These are phyloP conservation scores for Botryosphaeria dothidea DNA, from an alignment of 2,329 filamentous ascomycete species.

Conservation along the genomic window DNA sequence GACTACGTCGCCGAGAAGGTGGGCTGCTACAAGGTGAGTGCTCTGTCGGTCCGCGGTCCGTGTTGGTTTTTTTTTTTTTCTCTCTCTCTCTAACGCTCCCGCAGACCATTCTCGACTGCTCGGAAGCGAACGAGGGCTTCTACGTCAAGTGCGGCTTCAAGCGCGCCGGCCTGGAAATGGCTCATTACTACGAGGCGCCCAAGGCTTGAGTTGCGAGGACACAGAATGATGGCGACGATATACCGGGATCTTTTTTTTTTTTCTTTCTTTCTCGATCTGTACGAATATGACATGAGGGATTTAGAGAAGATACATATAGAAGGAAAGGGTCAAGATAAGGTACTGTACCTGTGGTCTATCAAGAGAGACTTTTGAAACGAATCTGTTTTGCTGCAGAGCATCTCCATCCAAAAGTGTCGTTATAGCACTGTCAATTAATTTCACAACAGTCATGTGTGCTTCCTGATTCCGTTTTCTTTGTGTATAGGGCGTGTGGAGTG, in stretches of 20 bases:
- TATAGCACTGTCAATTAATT: too few relatives aligned
- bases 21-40: conserved; percentile 81
- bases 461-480: too few relatives aligned
- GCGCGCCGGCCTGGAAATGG: conserved; percentile 92
- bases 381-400: too few relatives aligned
- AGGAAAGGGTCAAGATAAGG: background rate
- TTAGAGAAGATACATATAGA: conserved; percentile 1
- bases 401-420: too few relatives aligned
- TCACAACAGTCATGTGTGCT: too few relatives aligned
- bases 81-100: background rate
- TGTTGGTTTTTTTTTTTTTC: background rate
- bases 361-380: too few relatives aligned
- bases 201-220: background rate
- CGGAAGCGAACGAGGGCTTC: conserved; percentile 93
- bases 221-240: background rate
- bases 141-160: conserved; percentile 98
- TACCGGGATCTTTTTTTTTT: background rate
- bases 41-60: background rate
- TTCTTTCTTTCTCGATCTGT: background rate
- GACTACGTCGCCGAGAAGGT: conserved; percentile 84
- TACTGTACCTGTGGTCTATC: background rate
- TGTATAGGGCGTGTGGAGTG: too few relatives aligned
- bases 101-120: conserved; percentile 92
- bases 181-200: conserved; percentile 71
- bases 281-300: conserved; percentile 3